Evolutionary conservation across 73 alveolate genomes (phyloP).

Genomic region (Blepharisma japonicum): DNA sequence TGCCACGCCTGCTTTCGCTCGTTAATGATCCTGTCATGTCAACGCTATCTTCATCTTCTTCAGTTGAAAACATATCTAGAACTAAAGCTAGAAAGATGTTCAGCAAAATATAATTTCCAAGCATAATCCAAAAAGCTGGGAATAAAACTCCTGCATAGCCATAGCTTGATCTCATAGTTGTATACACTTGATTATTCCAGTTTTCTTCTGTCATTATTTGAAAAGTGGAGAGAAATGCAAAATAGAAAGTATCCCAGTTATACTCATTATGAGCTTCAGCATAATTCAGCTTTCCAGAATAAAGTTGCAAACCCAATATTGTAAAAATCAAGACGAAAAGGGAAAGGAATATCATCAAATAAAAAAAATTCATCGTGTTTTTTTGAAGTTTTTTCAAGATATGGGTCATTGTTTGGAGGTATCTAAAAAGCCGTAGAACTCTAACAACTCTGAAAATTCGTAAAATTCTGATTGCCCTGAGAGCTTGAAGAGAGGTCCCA

Average conservation of each 20-base stretch:
- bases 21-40: background rate
- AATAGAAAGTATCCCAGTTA: conserved; percentile 84
- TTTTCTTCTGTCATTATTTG: conserved; percentile 88
- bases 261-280: conserved; percentile 51
- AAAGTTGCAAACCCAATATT: conserved; percentile 92
- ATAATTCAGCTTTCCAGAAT: conserved; percentile 75
- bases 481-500: conserved; percentile 74
- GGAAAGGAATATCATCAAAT: conserved; percentile 75
- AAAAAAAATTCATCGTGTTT: background rate
- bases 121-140: conserved; percentile 84
- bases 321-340: conserved; percentile 88
- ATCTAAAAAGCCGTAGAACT: conserved; percentile 82
- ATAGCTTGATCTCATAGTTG: conserved; percentile 41
- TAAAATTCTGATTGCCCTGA: conserved; percentile 88
- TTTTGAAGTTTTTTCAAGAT: conserved; percentile 72
- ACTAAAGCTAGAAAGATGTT: conserved; percentile 91
- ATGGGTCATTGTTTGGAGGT: conserved; percentile 75
- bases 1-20: conserved; percentile 20
- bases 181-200: conserved; percentile 85
- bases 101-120: conserved; percentile 91
- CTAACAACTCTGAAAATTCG: conserved; percentile 95
- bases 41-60: conserved; percentile 50
- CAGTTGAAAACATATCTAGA: conserved; percentile 82
- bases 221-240: conserved; percentile 84
- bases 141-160: conserved; percentile 61